Evolutionary conservation across 139 green algal genomes (phyloP).

Genomic region (Limnomonas spitsbergensis): DNA sequence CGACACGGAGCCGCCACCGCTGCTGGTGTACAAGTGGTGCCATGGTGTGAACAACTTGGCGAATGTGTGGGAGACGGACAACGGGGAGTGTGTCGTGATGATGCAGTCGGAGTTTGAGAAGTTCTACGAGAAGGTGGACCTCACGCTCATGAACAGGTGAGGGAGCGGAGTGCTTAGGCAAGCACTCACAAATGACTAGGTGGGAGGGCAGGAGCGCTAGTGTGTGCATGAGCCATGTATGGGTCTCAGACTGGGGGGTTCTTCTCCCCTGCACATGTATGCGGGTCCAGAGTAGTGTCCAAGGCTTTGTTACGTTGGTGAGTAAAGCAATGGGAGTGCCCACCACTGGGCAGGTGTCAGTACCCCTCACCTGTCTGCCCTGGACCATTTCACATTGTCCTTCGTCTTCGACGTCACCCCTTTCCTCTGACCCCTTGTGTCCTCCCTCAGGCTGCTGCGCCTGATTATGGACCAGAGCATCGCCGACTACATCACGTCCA

Average conservation of each 20-base stretch:
- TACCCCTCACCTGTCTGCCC: too few relatives aligned
- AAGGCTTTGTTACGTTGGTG: too few relatives aligned
- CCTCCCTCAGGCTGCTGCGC: constrained; percentile 73
- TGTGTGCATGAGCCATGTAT: too few relatives aligned
- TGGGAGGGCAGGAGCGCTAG: background rate
- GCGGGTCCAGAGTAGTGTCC: too few relatives aligned
- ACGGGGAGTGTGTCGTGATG: constrained; percentile 98
- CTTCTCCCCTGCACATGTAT: too few relatives aligned
- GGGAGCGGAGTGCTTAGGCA: constrained; percentile 31
- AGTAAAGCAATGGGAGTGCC: too few relatives aligned
- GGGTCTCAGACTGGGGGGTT: too few relatives aligned
- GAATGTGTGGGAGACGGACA: constrained; percentile 92
- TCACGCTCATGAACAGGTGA: constrained; percentile 89
- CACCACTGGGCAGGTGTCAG: too few relatives aligned
- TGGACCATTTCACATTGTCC: too few relatives aligned
- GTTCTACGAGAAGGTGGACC: constrained; percentile 98
- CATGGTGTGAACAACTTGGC: constrained; percentile 91
- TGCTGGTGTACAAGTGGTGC: constrained; percentile 99
- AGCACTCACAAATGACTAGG: background rate
- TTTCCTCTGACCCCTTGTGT: background rate
- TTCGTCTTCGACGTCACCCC: too few relatives aligned
- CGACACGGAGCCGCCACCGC: constrained; percentile 93
- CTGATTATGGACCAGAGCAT: constrained; percentile 98
- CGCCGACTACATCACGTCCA: constrained; percentile 97
- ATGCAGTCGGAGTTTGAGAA: constrained; percentile 95